Percentiles rank a stretch among this genome's conserved stretches.
Conservation (phyloP, 768 basidiomycete genomes). For the Lentinus brumalis region DNA sequence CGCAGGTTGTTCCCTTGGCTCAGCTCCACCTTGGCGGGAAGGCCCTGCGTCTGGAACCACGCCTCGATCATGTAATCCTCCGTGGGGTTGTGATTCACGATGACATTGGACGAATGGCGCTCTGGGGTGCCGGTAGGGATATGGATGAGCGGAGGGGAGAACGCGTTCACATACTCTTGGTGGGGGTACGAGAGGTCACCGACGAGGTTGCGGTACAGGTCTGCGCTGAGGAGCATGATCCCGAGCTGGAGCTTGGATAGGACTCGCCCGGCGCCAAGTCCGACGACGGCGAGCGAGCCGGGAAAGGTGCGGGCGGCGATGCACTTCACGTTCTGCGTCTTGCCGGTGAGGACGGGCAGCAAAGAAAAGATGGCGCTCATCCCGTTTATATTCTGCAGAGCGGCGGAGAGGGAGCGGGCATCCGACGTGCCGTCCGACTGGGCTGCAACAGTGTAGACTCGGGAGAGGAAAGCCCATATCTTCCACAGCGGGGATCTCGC, state of each 20-base stretch:
- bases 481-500: neutral
- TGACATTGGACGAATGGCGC: conserved; percentile 9
- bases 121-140: conserved; percentile 7
- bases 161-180: conserved; percentile 11
- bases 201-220: conserved; percentile 14
- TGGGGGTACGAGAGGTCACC: conserved; percentile 9
- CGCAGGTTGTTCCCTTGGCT: conserved; percentile 5
- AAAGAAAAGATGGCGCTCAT: conserved; percentile 13
- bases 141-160: conserved; percentile 11
- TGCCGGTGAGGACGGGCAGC: conserved; percentile 12
- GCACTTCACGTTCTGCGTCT: conserved; percentile 12
- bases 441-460: neutral
- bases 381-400: conserved; percentile 12
- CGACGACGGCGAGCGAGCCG: neutral
- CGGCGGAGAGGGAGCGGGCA: conserved; percentile 1
- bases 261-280: conserved; percentile 7
- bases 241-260: conserved; percentile 11
- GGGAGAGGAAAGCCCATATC: conserved; percentile 7
- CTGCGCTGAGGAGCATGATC: conserved; percentile 9
- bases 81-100: conserved; percentile 11
- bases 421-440: neutral
- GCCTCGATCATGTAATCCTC: conserved; percentile 15
- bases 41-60: conserved; percentile 11
- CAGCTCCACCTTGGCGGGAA: conserved; percentile 7
- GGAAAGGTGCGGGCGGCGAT: conserved; percentile 9